A percentile compares a stretch with the other conserved stretches of the same genome.
These are phyloP conservation scores for Macrotyloma uniflorum DNA, from an alignment of 306 rosid species.

Conservation along the genomic window DNA sequence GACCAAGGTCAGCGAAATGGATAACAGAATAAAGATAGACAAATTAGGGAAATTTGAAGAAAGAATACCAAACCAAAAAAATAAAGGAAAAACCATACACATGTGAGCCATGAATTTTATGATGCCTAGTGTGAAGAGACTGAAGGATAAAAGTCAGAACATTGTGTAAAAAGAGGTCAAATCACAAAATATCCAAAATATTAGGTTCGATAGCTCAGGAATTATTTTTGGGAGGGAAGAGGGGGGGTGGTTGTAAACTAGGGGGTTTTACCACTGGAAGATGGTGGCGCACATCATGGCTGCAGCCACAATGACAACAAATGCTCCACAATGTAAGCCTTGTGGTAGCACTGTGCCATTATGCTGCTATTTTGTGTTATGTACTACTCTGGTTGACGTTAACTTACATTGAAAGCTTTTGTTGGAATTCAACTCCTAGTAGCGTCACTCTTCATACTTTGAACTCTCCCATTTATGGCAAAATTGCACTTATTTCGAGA, in stretches of 20 bases:
- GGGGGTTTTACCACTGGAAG: not conserved
- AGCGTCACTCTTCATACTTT: not conserved
- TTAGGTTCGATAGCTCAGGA: not conserved
- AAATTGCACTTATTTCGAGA: too few relatives aligned
- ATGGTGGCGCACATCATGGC: not conserved
- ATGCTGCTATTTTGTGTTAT: not conserved
- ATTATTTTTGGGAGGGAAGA: not conserved
- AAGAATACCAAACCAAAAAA: not conserved
- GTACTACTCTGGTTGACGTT: not conserved
- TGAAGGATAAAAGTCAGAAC: not conserved
- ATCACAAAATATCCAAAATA: not conserved
- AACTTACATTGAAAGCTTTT: conserved; percentile 1
- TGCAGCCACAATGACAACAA: not conserved
- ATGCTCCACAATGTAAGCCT: not conserved
- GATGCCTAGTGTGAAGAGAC: not conserved
- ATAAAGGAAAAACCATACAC: not conserved
- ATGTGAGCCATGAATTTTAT: not conserved
- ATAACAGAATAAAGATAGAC: not conserved
- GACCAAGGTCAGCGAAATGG: not conserved
- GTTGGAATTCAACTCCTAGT: not conserved
- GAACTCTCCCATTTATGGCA: not conserved
- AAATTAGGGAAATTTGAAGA: not conserved
- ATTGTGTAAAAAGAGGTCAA: not conserved
- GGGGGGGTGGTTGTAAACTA: too few relatives aligned
- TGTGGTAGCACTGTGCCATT: not conserved